Conservation (phyloP, 2,329 filamentous ascomycete species). For the Colletotrichum lindemuthianum region DNA sequence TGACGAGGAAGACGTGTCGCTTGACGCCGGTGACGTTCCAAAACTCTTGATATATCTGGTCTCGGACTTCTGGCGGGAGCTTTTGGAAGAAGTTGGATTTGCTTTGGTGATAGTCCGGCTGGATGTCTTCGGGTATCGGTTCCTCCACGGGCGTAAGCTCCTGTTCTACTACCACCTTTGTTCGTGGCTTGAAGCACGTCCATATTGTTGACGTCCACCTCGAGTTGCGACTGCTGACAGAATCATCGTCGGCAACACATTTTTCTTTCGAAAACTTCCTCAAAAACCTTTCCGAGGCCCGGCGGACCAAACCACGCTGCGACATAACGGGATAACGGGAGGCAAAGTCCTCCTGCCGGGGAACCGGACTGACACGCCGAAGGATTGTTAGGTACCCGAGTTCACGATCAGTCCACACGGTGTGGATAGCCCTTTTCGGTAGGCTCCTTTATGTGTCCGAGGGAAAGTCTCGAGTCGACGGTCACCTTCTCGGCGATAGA, state of each 20-base stretch:
- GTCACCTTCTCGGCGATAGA: neutral
- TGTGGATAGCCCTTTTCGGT: neutral
- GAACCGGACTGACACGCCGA: neutral
- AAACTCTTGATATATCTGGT: constrained; percentile 31
- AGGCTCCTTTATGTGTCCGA: neutral
- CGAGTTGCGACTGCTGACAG: no score
- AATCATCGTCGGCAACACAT: no score
- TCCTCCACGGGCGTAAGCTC: neutral
- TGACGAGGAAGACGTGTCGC: constrained; percentile 26
- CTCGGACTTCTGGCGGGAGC: constrained; percentile 32
- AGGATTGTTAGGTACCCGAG: neutral
- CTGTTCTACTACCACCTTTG: neutral
- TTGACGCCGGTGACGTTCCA: constrained; percentile 22
- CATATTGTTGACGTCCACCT: no score
- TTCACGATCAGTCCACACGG: neutral
- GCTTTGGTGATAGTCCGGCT: neutral
- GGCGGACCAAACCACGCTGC: neutral
- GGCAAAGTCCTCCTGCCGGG: neutral
- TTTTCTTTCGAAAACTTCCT: neutral
- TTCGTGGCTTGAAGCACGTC: neutral
- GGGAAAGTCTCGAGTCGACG: neutral
- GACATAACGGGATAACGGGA: constrained; percentile 1
- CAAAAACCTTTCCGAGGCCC: constrained; percentile 8
- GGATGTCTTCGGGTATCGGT: neutral
- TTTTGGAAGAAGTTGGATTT: constrained; percentile 26